Percentiles rank a stretch among this genome's conserved stretches.
Conservation (phyloP, 352 stramenopile genomes). For the Plasmopara viticola region DNA sequence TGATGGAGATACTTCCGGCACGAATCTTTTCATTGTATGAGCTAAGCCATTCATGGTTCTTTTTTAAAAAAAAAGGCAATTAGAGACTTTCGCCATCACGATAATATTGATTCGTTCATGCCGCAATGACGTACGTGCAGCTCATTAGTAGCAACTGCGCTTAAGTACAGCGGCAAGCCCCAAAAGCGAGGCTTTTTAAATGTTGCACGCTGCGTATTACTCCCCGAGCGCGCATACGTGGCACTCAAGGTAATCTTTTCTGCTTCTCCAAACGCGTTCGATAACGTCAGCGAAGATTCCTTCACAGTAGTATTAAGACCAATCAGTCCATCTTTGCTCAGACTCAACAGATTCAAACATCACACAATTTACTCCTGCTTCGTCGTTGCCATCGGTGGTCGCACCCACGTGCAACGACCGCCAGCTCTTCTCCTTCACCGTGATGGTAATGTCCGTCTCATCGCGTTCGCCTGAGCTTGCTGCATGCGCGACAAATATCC, state of each 20-base stretch:
- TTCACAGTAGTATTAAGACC: constrained; percentile 13
- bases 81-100: not conserved
- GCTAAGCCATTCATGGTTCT: constrained; percentile 82
- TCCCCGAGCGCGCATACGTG: constrained; percentile 80
- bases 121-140: constrained; percentile 44
- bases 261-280: constrained; percentile 76
- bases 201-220: constrained; percentile 76
- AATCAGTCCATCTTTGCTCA: constrained; percentile 1
- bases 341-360: not conserved
- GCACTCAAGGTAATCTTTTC: constrained; percentile 79
- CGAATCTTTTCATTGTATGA: constrained; percentile 88
- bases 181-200: constrained; percentile 86
- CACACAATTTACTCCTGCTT: constrained; percentile 46
- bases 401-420: constrained; percentile 78
- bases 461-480: constrained; percentile 58
- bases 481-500: constrained; percentile 14
- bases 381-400: constrained; percentile 78
- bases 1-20: constrained; percentile 77
- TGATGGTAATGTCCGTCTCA: constrained; percentile 85
- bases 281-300: constrained; percentile 81
- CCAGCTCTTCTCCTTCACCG: constrained; percentile 84
- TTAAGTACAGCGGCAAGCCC: constrained; percentile 73
- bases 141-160: constrained; percentile 68
- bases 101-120: not conserved
- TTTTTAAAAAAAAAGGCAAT: not conserved